Conservation (phyloP, 2,329 filamentous ascomycete genomes). For the Rosellinia necatrix region DNA sequence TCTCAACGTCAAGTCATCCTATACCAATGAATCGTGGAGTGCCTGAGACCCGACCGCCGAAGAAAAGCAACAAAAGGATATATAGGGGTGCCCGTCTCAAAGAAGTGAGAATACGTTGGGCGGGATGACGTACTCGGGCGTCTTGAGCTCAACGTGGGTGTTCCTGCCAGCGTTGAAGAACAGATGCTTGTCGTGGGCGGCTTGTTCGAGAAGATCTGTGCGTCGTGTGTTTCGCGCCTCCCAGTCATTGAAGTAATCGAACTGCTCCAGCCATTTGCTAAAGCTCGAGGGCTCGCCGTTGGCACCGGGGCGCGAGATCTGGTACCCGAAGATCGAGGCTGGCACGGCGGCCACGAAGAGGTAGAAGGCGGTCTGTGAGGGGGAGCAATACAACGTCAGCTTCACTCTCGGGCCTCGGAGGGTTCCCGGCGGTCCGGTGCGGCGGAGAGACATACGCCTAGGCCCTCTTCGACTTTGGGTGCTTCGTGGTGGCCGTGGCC, state of each 20-base stretch:
- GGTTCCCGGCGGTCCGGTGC: too few species aligned
- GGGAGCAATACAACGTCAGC: not conserved
- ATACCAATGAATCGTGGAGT: not conserved
- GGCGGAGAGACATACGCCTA: conserved; percentile 55
- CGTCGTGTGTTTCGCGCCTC: conserved; percentile 58
- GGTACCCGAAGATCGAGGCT: conserved; percentile 51
- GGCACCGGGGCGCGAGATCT: conserved; percentile 52
- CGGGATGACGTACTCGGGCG: conserved; percentile 57
- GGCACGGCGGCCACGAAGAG: conserved; percentile 52
- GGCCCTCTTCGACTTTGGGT: conserved; percentile 53
- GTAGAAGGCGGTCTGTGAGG: conserved; percentile 54
- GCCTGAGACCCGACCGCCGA: not conserved
- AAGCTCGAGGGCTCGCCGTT: conserved; percentile 56
- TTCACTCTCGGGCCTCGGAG: conserved; percentile 11
- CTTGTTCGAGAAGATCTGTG: conserved; percentile 58
- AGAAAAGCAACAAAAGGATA: not conserved
- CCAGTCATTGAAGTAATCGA: conserved; percentile 55
- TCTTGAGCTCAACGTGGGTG: conserved; percentile 57
- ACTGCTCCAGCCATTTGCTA: conserved; percentile 52
- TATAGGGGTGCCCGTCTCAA: not conserved
- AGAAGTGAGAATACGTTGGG: not conserved
- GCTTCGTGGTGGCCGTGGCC: conserved; percentile 42
- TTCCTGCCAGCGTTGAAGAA: conserved; percentile 53
- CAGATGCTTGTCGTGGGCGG: conserved; percentile 61
- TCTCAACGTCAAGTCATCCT: too few species aligned